A percentile compares a stretch with the other conserved stretches of the same genome.
These are phyloP conservation scores for Cylindrodendrum hubeiense DNA, from an alignment of 2,329 filamentous ascomycete species.

Conservation along the genomic window DNA sequence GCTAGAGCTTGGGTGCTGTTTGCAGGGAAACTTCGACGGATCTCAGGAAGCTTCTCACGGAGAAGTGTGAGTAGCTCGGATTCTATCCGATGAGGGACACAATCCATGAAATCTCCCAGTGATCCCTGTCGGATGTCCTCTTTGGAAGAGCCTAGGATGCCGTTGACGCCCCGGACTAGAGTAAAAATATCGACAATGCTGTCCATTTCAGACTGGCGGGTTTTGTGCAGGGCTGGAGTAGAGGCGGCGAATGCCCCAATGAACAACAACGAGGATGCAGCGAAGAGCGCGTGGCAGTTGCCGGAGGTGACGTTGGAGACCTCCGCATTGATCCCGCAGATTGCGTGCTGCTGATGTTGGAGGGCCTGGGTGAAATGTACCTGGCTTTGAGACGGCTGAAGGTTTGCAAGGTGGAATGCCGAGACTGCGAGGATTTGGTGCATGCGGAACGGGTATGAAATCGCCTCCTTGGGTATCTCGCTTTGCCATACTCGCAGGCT, in stretches of 20 bases:
- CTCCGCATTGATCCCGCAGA: slow-evolving; percentile 12
- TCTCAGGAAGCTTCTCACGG: background rate
- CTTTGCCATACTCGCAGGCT: slow-evolving; percentile 7
- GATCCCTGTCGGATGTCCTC: background rate
- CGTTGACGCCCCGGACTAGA: background rate
- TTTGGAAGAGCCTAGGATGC: background rate
- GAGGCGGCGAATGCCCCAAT: slow-evolving; percentile 10
- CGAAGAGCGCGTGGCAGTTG: slow-evolving; percentile 23
- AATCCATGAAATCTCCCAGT: slow-evolving; percentile 16
- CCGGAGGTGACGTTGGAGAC: background rate
- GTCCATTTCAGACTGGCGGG: background rate
- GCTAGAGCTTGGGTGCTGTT: background rate
- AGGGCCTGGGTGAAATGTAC: slow-evolving; percentile 6
- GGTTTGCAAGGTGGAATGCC: slow-evolving; percentile 19
- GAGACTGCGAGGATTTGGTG: slow-evolving; percentile 23
- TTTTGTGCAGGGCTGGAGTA: background rate
- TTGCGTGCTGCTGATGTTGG: slow-evolving; percentile 22
- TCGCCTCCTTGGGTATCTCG: slow-evolving; percentile 6
- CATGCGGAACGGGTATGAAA: slow-evolving; percentile 15
- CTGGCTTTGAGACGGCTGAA: background rate
- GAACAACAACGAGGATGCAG: slow-evolving; percentile 16
- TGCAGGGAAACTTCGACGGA: background rate
- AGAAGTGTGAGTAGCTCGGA: background rate
- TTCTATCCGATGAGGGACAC: background rate
- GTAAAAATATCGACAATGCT: background rate